A percentile compares a stretch with the other conserved stretches of the same genome.
These are phyloP conservation scores for Trametes polyzona DNA, from an alignment of 1,284 basidiomycete species.

Conservation along the genomic window DNA sequence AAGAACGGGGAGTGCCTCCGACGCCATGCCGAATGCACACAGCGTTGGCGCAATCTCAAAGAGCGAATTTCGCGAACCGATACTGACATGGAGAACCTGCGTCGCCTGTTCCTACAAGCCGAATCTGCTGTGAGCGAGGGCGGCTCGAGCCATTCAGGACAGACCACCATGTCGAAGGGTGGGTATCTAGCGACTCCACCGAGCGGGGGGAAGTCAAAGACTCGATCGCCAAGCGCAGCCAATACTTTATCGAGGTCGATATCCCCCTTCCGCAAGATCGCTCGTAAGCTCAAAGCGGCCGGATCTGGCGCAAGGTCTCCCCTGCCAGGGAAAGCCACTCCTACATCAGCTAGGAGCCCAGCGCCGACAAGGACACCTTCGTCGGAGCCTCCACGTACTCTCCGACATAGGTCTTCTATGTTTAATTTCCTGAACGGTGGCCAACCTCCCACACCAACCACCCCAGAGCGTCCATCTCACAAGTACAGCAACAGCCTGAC, in stretches of 20 bases:
- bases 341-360: slow-evolving; percentile 48
- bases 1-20: slow-evolving; percentile 94
- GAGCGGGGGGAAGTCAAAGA: slow-evolving; percentile 45
- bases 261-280: slow-evolving; percentile 77
- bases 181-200: slow-evolving; percentile 69
- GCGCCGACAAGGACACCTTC: slow-evolving; percentile 44
- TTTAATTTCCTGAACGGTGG: slow-evolving; percentile 50
- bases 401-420: slow-evolving; percentile 64
- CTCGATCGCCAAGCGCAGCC: slow-evolving; percentile 48
- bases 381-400: slow-evolving; percentile 54
- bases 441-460: slow-evolving; percentile 49
- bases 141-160: slow-evolving; percentile 67
- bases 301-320: slow-evolving; percentile 38
- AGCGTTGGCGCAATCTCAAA: slow-evolving; percentile 79
- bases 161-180: slow-evolving; percentile 50
- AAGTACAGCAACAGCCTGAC: slow-evolving; percentile 73
- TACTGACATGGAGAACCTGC: slow-evolving; percentile 77
- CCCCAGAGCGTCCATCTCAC: slow-evolving; percentile 62
- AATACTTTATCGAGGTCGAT: slow-evolving; percentile 72
- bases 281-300: slow-evolving; percentile 60
- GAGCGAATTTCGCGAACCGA: slow-evolving; percentile 81
- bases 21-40: slow-evolving; percentile 82
- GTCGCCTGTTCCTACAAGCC: slow-evolving; percentile 58
- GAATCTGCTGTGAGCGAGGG: slow-evolving; percentile 66
- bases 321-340: slow-evolving; percentile 48